These are phyloP conservation scores for Thuja plicata DNA, from an alignment of 83 land plant genomes.

Conservation along the genomic window DNA sequence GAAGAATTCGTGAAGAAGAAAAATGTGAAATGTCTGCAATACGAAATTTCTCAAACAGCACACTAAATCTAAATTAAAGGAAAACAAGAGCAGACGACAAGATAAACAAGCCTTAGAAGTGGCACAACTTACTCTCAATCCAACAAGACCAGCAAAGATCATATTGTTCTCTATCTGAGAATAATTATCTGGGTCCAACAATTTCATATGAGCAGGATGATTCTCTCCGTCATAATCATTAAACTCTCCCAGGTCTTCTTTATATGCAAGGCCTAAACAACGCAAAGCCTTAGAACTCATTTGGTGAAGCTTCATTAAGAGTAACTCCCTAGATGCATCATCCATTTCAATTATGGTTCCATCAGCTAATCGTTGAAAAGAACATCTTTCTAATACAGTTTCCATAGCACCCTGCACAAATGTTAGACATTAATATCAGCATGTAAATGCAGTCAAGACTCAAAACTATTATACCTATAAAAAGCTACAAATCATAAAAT, in stretches of 20 bases:
- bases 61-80: neutral
- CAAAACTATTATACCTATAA: neutral
- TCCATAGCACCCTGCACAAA: conserved; percentile 84
- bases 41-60: neutral
- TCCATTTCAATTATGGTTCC: conserved; percentile 67
- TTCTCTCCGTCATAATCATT: conserved; percentile 53
- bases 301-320: conserved; percentile 43
- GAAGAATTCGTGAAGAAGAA: neutral
- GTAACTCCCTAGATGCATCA: conserved; percentile 49
- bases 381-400: conserved; percentile 72
- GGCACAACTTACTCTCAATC: conserved; percentile 69
- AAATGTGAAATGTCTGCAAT: neutral
- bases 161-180: conserved; percentile 74
- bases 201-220: conserved; percentile 79
- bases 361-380: conserved; percentile 61
- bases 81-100: neutral
- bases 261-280: conserved; percentile 86
- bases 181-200: conserved; percentile 80
- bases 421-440: neutral
- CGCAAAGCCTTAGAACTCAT: conserved; percentile 85
- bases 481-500: neutral
- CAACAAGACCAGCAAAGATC: conserved; percentile 84
- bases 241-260: conserved; percentile 78
- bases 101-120: neutral
- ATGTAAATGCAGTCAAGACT: neutral